Base-by-base conservation (phyloP, 345 rosid genomes). In the Cardamine resedifolia region DNA sequence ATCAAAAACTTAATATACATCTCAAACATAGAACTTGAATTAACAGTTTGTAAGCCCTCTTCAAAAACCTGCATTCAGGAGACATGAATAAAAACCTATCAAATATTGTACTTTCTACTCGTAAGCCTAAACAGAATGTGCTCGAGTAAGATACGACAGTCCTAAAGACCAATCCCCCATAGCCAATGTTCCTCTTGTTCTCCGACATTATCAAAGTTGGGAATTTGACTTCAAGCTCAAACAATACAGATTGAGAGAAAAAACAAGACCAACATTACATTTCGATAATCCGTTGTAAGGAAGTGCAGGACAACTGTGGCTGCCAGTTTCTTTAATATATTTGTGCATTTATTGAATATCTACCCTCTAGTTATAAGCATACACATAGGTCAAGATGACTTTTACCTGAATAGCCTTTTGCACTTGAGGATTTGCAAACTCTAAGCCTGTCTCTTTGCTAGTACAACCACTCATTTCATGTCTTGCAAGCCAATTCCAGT, bases 401-500 rank as follows among this genome's bases (percentile, higher is more conserved):
- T 57, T 39, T 82, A 91, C 98, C 95, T 88, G 82, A 74, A 82
- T 68, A 57, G 96, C 96, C 43, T 80, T 85, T 64, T 83, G 84
- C 77, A 87, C 45, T 73, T 80, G 82, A 38, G 76, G 66, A 39
- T 38, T 56, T 38, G 45, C 12, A 31, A 48, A 61, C 69, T 78
- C 81, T 19, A 75, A 48, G 27, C 36, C 71, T 9, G 58, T 58
- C 47, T 77, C 80, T 68, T 51, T 70, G 23, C 71, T 52, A 61
- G 50, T 56, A 52, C 68, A 60, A 64, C 60, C 77, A 48, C 81
- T 47, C 80, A 90, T 70, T 78, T 86, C 85, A 75, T 78, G 82
- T 69, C 90, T 85, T 2, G 97, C 96, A 67, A 90, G 96, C 99
- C 97, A 90, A 51, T 95, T 87, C 97, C 99, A 88, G 62, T 85